phyloP scores from a whole-genome alignment of 108 stramenopile species.

The Bacterosira constricta region DNA sequence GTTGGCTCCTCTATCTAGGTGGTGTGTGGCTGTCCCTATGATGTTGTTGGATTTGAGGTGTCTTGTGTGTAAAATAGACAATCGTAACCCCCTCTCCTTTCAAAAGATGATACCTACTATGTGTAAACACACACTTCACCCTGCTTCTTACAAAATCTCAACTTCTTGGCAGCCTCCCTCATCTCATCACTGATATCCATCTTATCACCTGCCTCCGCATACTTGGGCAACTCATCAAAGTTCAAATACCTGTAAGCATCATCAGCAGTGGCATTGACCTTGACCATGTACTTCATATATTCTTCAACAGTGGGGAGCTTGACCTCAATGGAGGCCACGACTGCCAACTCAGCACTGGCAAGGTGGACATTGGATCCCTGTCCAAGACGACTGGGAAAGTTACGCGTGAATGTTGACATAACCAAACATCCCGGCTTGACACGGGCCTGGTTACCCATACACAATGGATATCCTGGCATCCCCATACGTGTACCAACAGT shows the following conservation, averaged over 20 bases:
- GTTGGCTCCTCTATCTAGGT: no score
- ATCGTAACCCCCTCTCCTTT: no score
- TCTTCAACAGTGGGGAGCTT: constrained; percentile 84
- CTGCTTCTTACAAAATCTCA: constrained; percentile 32
- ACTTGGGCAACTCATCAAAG: constrained; percentile 91
- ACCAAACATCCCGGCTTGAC: constrained; percentile 88
- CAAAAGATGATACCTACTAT: no score
- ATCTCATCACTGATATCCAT: constrained; percentile 87
- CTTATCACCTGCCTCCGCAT: constrained; percentile 69
- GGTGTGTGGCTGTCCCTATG: no score
- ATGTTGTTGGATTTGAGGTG: no score
- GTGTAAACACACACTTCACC: neutral
- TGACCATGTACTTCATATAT: constrained; percentile 81
- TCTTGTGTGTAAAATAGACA: no score
- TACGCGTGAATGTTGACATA: constrained; percentile 91
- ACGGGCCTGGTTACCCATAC: constrained; percentile 97
- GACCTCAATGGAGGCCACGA: constrained; percentile 84
- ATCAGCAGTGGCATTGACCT: constrained; percentile 79
- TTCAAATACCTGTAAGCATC: constrained; percentile 95
- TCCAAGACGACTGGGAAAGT: constrained; percentile 96
- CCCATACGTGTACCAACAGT: no score
- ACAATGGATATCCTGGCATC: no score
- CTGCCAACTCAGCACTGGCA: constrained; percentile 90
- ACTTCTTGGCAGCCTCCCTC: constrained; percentile 81
- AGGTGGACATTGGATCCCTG: constrained; percentile 93